These are phyloP conservation scores for Phaeomoniella chlamydospora DNA, from an alignment of 2,329 filamentous ascomycete genomes.

Conservation along the genomic window DNA sequence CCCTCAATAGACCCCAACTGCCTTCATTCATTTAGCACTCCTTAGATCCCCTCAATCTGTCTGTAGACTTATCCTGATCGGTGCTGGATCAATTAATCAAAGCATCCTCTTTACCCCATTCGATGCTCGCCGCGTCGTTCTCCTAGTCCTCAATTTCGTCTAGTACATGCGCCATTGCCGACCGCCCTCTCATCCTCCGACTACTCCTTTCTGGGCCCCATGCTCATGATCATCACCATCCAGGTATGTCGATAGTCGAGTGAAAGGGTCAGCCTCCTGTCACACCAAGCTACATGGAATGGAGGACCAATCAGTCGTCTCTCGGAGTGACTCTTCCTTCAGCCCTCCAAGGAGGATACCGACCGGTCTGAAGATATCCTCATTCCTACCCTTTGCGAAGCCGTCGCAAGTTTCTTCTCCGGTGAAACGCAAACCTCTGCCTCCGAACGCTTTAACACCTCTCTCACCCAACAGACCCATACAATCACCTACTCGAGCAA, in stretches of 20 bases:
- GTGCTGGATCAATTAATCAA: background rate
- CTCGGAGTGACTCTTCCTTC: background rate
- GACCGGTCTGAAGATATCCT: conserved; percentile 2
- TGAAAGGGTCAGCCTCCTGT: conserved; percentile 1
- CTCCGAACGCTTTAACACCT: conserved; percentile 31
- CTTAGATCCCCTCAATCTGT: background rate
- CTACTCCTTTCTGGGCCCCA: background rate
- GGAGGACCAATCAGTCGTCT: conserved; percentile 3
- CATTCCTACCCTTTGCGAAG: conserved; percentile 2
- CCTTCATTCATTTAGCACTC: background rate
- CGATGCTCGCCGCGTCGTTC: background rate
- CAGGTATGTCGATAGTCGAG: background rate
- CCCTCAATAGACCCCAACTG: background rate
- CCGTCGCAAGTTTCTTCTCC: conserved; percentile 17
- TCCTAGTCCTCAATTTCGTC: background rate
- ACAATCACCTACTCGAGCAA: conserved; percentile 2
- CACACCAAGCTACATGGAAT: background rate
- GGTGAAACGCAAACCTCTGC: conserved; percentile 40
- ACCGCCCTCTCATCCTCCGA: background rate
- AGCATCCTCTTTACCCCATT: background rate
- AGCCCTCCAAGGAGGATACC: conserved; percentile 1
- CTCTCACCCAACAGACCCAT: conserved; percentile 12
- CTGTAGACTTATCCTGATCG: background rate
- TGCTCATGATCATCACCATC: background rate
- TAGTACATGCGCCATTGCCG: background rate